These are phyloP conservation scores for Coniochaeta hoffmannii DNA, from an alignment of 2,329 filamentous ascomycete genomes.

Conservation along the genomic window DNA sequence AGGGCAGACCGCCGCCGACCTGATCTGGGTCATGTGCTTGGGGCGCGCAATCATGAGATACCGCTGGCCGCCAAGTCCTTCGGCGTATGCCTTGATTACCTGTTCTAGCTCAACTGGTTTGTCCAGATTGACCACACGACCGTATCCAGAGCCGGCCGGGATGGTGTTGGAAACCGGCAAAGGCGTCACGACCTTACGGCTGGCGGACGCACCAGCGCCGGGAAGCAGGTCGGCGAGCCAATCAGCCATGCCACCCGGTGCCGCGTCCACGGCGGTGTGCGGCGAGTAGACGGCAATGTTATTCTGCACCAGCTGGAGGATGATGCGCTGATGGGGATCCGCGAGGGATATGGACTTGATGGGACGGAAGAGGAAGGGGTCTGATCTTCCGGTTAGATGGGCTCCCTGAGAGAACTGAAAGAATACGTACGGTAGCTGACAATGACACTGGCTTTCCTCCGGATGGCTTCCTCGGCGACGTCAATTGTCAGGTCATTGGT, in stretches of 20 bases:
- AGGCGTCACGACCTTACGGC: slow-evolving; percentile 33
- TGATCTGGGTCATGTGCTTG: slow-evolving; percentile 15
- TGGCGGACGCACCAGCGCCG: slow-evolving; percentile 33
- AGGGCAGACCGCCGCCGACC: slow-evolving; percentile 78
- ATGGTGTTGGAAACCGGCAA: slow-evolving; percentile 34
- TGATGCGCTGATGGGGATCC: slow-evolving; percentile 79
- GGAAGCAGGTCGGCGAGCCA: slow-evolving; percentile 88
- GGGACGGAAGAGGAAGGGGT: slow-evolving; percentile 93
- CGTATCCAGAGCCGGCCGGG: slow-evolving; percentile 37
- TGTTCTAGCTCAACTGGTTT: slow-evolving; percentile 29
- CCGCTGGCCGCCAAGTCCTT: slow-evolving; percentile 60
- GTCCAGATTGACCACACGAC: slow-evolving; percentile 37
- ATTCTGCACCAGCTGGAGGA: slow-evolving; percentile 73
- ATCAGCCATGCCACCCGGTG: slow-evolving; percentile 77
- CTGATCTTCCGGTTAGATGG: slow-evolving; percentile 32
- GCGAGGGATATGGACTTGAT: slow-evolving; percentile 80
- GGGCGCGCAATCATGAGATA: slow-evolving; percentile 29
- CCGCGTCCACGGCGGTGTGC: slow-evolving; percentile 90
- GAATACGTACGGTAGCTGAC: slow-evolving; percentile 70
- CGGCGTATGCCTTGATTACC: slow-evolving; percentile 49
- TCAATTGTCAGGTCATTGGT: slow-evolving; percentile 86
- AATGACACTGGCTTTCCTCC: slow-evolving; percentile 66
- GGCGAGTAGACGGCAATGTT: slow-evolving; percentile 95
- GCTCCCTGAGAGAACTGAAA: background rate
- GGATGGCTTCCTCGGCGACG: slow-evolving; percentile 85